phyloP scores from a whole-genome alignment of 805 yeast genomes.

The Lachancea meyersii region DNA sequence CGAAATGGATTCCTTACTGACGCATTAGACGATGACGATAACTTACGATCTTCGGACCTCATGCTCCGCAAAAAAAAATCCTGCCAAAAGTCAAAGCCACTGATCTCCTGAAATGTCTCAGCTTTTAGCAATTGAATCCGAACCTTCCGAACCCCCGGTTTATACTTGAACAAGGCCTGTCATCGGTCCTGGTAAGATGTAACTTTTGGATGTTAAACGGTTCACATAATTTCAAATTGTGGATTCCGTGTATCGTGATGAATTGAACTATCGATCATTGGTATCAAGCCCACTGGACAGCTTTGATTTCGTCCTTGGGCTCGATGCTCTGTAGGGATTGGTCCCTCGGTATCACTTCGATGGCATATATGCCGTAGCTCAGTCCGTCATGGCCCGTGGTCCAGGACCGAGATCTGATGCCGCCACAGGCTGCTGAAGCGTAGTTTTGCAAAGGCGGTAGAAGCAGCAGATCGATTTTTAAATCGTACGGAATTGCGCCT shows the following conservation, averaged over 20 bases:
- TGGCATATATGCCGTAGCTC: slow-evolving; percentile 53
- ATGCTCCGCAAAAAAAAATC: not conserved
- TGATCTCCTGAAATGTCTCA: too few species aligned
- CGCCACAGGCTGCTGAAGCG: slow-evolving; percentile 59
- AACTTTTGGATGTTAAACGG: too few species aligned
- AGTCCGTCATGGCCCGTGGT: slow-evolving; percentile 67
- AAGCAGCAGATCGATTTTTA: slow-evolving; percentile 36
- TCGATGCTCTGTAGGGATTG: not conserved
- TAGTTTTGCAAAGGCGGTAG: slow-evolving; percentile 67
- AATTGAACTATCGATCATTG: too few species aligned
- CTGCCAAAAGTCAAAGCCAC: not conserved
- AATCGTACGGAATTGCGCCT: slow-evolving; percentile 22
- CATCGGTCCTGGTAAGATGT: too few species aligned
- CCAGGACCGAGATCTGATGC: slow-evolving; percentile 76
- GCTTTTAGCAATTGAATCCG: too few species aligned
- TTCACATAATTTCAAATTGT: too few species aligned
- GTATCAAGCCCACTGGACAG: slow-evolving; percentile 5
- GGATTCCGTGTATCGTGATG: too few species aligned
- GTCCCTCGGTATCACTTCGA: slow-evolving; percentile 28
- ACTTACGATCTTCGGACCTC: not conserved
- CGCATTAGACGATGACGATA: not conserved
- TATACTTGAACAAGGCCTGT: too few species aligned
- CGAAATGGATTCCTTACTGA: slow-evolving; percentile 4
- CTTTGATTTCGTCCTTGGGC: slow-evolving; percentile 1
- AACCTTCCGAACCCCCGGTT: too few species aligned